phyloP scores from a whole-genome alignment of 768 basidiomycete genomes.

The Mycena pura region DNA sequence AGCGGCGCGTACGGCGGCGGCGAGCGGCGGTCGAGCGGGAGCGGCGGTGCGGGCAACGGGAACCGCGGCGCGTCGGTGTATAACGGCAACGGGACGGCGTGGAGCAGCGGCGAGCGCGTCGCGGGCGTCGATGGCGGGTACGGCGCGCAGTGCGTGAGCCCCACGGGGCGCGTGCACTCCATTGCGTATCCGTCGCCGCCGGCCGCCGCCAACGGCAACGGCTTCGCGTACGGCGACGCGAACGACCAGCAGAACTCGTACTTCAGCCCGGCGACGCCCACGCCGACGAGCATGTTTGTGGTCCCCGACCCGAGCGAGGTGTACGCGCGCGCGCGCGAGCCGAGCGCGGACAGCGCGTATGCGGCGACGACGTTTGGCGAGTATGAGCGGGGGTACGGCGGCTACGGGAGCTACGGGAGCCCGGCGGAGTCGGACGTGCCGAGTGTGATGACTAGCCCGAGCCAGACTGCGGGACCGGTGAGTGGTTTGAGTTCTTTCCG shows the following conservation, averaged over 20 bases:
- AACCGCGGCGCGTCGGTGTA: background rate
- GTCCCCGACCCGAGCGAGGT: too few relatives aligned
- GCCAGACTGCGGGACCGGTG: conserved; percentile 21
- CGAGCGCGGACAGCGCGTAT: conserved; percentile 18
- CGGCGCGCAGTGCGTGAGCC: conserved; percentile 6
- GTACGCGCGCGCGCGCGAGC: background rate
- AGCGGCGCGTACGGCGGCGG: conserved; percentile 14
- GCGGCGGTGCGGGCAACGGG: conserved; percentile 18
- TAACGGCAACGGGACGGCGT: conserved; percentile 12
- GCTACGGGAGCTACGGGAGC: background rate
- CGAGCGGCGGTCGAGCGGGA: background rate
- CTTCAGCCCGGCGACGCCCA: conserved; percentile 12
- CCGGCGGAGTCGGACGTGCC: background rate
- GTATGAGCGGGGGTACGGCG: background rate
- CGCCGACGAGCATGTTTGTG: too few relatives aligned
- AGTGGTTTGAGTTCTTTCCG: too few relatives aligned
- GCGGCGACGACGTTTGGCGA: background rate
- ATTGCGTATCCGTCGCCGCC: conserved; percentile 4
- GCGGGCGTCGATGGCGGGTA: conserved; percentile 21
- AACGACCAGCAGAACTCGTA: conserved; percentile 21
- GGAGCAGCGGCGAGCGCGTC: conserved; percentile 22
- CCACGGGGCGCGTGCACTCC: conserved; percentile 15
- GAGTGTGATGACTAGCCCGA: conserved; percentile 2
- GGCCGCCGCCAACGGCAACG: too few relatives aligned
- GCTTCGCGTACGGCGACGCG: too few relatives aligned